These are phyloP conservation scores for Oryza glaberrima DNA, from an alignment of 176 grass and related monocot species.

Conservation along the genomic window DNA sequence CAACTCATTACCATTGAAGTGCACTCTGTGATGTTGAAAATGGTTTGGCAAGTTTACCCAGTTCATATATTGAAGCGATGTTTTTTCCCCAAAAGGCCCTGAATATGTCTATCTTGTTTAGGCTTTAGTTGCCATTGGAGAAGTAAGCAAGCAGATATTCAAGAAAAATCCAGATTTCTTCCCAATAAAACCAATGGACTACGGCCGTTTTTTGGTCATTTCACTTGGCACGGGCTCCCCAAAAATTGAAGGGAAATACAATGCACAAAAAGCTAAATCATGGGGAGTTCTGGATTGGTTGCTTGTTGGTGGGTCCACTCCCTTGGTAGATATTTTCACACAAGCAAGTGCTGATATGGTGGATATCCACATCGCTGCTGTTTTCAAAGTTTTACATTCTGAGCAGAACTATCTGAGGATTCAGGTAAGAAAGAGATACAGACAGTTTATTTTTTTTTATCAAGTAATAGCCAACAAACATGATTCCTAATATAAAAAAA, in stretches of 20 bases:
- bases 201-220: constrained; percentile 75
- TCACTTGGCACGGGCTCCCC: constrained; percentile 81
- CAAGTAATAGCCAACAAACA: not conserved
- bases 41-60: constrained; percentile 19
- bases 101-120: constrained; percentile 44
- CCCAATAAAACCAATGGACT: constrained; percentile 81
- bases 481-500: constrained; percentile 35
- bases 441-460: constrained; percentile 9
- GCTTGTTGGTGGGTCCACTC: constrained; percentile 67
- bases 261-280: constrained; percentile 57
- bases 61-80: constrained; percentile 25
- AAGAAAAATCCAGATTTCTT: constrained; percentile 91
- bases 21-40: not conserved
- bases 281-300: constrained; percentile 86
- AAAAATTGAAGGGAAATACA: constrained; percentile 62
- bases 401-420: constrained; percentile 86
- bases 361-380: constrained; percentile 75
- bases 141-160: constrained; percentile 78
- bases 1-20: not conserved
- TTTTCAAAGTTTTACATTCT: constrained; percentile 76
- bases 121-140: constrained; percentile 81
- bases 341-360: constrained; percentile 89
- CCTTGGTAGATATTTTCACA: constrained; percentile 82
- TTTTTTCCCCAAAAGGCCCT: constrained; percentile 1
- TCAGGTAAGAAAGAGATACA: constrained; percentile 54